Evolutionary conservation across 2,329 filamentous ascomycete genomes (phyloP).

Genomic region (Cladosporium sp.): DNA sequence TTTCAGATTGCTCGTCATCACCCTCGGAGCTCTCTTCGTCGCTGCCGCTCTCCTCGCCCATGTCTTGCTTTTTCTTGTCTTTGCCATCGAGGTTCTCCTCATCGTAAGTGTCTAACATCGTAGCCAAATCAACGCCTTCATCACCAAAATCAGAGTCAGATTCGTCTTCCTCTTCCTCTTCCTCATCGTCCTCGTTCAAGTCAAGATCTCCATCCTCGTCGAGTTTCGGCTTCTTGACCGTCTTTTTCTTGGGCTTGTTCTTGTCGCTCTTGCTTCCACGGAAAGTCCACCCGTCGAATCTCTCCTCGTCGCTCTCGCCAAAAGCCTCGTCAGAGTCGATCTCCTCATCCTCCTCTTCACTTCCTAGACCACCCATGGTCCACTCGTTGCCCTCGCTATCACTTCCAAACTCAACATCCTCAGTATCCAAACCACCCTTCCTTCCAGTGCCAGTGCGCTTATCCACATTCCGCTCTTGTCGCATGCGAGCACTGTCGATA

Average conservation of each 20-base stretch:
- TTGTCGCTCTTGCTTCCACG: conserved; percentile 53
- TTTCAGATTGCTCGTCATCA: conserved; percentile 38
- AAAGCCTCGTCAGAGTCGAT: conserved; percentile 77
- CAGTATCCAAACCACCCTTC: conserved; percentile 26
- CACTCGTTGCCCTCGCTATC: conserved; percentile 85
- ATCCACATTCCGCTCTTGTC: conserved; percentile 32
- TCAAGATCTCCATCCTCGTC: conserved; percentile 38
- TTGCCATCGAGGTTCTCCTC: conserved; percentile 37
- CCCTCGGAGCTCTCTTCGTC: conserved; percentile 17
- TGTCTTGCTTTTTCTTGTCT: conserved; percentile 31
- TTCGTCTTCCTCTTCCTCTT: conserved; percentile 42
- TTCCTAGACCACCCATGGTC: conserved; percentile 64
- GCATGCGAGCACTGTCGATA: conserved; percentile 15
- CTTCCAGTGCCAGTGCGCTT: conserved; percentile 30
- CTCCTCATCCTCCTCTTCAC: conserved; percentile 62
- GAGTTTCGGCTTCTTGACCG: conserved; percentile 31
- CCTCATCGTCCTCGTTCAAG: conserved; percentile 44
- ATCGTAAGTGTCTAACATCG: conserved; percentile 54
- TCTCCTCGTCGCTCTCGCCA: conserved; percentile 81
- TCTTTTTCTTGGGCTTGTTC: conserved; percentile 47
- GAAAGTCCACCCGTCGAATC: conserved; percentile 71
- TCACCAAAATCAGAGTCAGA: conserved; percentile 59
- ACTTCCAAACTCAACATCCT: conserved; percentile 65
- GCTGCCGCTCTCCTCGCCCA: conserved; percentile 23
- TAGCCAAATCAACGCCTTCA: conserved; percentile 59